Percentiles rank a stretch among this genome's conserved stretches.
Conservation (phyloP, 805 yeast genomes). For the Saccharomycopsis selenospora region DNA sequence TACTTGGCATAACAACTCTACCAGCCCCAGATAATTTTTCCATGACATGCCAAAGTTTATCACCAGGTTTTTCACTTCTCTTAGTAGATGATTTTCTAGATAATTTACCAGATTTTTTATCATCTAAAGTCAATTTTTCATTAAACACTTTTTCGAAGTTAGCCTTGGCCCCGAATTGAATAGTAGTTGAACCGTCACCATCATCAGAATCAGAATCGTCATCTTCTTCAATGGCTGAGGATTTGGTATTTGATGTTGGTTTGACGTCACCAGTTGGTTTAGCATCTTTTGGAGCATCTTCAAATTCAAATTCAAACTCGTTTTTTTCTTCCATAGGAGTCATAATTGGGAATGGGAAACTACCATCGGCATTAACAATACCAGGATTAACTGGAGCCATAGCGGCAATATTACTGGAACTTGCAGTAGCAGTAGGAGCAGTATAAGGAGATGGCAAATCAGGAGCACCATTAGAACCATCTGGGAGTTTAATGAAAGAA, state of each 20-base stretch:
- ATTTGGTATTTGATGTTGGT: not conserved
- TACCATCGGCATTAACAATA: conserved; percentile 25
- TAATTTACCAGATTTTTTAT: conserved; percentile 20
- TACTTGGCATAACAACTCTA: conserved; percentile 62
- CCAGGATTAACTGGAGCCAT: conserved; percentile 35
- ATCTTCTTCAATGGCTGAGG: conserved; percentile 17
- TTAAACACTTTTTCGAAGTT: conserved; percentile 46
- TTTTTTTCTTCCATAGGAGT: conserved; percentile 32
- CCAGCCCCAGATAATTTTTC: conserved; percentile 77
- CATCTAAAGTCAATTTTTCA: conserved; percentile 33
- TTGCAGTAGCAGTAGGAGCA: conserved; percentile 73
- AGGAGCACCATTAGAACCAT: conserved; percentile 24
- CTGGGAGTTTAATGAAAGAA: conserved; percentile 8
- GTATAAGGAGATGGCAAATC: conserved; percentile 62
- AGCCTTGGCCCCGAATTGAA: conserved; percentile 54
- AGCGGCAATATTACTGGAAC: conserved; percentile 49
- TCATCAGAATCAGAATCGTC: conserved; percentile 36
- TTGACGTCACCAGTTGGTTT: conserved; percentile 8
- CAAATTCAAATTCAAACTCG: conserved; percentile 28
- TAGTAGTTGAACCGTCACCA: conserved; percentile 42
- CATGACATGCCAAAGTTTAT: conserved; percentile 83
- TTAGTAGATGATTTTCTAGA: conserved; percentile 12
- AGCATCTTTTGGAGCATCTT: conserved; percentile 13
- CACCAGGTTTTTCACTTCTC: conserved; percentile 37
- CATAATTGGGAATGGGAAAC: conserved; percentile 45